Conservation (phyloP, 164 flowering plant species). For the Aristolochia californica region DNA sequence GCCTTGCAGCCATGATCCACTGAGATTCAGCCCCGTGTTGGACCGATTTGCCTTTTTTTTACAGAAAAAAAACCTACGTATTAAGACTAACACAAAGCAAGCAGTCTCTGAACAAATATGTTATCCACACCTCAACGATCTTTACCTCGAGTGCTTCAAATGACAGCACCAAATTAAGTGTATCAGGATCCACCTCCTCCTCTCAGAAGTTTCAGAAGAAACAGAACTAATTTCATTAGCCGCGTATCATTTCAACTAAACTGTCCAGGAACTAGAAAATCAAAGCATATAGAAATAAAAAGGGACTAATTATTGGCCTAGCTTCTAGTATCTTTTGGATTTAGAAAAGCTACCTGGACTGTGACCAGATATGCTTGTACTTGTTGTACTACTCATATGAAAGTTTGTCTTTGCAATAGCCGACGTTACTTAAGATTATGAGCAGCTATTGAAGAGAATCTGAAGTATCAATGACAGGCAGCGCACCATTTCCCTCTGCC, state of each 20-base stretch:
- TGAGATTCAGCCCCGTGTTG: too few species aligned
- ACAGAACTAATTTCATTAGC: not conserved
- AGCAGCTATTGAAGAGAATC: conserved; percentile 68
- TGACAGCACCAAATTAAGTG: conserved; percentile 54
- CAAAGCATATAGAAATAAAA: not conserved
- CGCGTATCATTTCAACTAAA: not conserved
- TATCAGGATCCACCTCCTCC: conserved; percentile 62
- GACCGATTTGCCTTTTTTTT: too few species aligned
- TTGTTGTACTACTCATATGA: conserved; percentile 68
- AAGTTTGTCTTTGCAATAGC: conserved; percentile 94
- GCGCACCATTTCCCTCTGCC: conserved; percentile 34
- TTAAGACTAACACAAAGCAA: too few species aligned
- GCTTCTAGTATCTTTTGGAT: not conserved
- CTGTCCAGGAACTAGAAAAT: not conserved
- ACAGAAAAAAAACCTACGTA: too few species aligned
- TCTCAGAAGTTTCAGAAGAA: conserved; percentile 33
- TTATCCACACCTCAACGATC: conserved; percentile 66
- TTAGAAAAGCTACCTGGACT: conserved; percentile 38
- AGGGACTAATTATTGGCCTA: not conserved
- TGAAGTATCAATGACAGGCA: conserved; percentile 42
- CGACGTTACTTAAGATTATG: conserved; percentile 87
- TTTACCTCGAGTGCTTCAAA: conserved; percentile 95
- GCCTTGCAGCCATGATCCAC: too few species aligned
- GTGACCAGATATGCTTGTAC: conserved; percentile 73
- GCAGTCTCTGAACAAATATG: too few species aligned